Base-by-base conservation (phyloP, 768 basidiomycete genomes). In the Hygrocybe coccinea region DNA sequence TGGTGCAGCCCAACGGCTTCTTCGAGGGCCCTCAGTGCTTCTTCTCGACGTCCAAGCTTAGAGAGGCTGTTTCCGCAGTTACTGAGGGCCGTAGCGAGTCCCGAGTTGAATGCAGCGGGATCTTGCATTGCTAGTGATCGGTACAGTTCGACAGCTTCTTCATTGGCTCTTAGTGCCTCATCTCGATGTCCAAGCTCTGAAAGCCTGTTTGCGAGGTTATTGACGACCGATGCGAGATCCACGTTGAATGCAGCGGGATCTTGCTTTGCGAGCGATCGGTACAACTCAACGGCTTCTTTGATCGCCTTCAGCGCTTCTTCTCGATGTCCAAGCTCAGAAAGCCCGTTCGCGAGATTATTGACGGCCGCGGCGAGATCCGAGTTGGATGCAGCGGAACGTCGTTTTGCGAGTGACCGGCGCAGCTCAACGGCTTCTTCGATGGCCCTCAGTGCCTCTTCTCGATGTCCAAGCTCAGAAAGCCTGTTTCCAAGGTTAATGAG, bases 1-100 rank as follows among this genome's bases (percentile, higher is more conserved):
- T 53, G 59, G 44, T 39, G 38, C 3, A 60, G 36, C 17, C 24
- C 43, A 24, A 46, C 45, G 15, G 59, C 58, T 21, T 59, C 58
- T 33, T 19, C 38, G 17, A 45, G 25, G 5, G 58, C 46, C 7
- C 35, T 44, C 24, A 60, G 35, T 11, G 59, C 59, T 21, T 59
- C 53, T 17, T 55, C 45, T 34, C 19, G 17, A 4, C 36, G 25
- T 15, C 54, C 52, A 6, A 43, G 44, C 38, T 43, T 45, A 1
- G 33, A 9, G 11, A 58, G 43, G 33, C 39, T 35, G 21, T 4
- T 19, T 8, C 59, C 54, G 2, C 55, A 38, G 21, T 57, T 58
- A 22, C 24, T 48, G 21, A 60, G 52, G 8, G 59, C 35, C 35
- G 37, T n/a, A 12, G 59, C 59, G 14, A 60, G 47, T 14, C 55